Conservation (phyloP, 1,139 yeast genomes). For the Protomyces lactucae-debilis region DNA sequence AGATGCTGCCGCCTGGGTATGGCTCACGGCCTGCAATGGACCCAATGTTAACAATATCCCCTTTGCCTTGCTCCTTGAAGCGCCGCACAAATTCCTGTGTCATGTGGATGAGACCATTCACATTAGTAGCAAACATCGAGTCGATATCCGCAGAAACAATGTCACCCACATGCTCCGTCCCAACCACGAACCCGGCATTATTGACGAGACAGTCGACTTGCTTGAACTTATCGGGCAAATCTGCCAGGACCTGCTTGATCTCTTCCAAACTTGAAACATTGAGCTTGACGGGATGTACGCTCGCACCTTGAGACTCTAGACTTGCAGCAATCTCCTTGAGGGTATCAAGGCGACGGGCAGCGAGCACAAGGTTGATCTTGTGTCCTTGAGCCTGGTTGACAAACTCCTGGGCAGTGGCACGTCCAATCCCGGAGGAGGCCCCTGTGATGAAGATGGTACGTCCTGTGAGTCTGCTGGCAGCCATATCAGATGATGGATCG, state of each 20-base stretch:
- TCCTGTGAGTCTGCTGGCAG: slow-evolving; percentile 50
- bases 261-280: slow-evolving; percentile 56
- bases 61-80: slow-evolving; percentile 55
- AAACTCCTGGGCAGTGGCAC: slow-evolving; percentile 69
- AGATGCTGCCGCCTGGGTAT: slow-evolving; percentile 65
- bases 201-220: slow-evolving; percentile 54
- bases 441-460: slow-evolving; percentile 66
- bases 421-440: slow-evolving; percentile 44
- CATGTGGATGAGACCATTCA: slow-evolving; percentile 62
- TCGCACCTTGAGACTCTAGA: slow-evolving; percentile 44
- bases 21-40: slow-evolving; percentile 86
- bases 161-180: slow-evolving; percentile 59
- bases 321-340: slow-evolving; percentile 47
- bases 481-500: neutral
- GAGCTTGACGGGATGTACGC: slow-evolving; percentile 49
- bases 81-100: slow-evolving; percentile 58
- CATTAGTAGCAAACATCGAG: slow-evolving; percentile 65
- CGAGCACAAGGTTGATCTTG: slow-evolving; percentile 55
- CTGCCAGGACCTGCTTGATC: slow-evolving; percentile 51
- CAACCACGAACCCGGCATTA: slow-evolving; percentile 79
- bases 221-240: slow-evolving; percentile 42
- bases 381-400: slow-evolving; percentile 58
- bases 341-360: slow-evolving; percentile 68
- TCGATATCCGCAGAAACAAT: slow-evolving; percentile 53
- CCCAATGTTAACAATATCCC: slow-evolving; percentile 79